Evolutionary conservation across 495 filamentous ascomycete species (phyloP).

Genomic region (Penicillium argentinense): DNA sequence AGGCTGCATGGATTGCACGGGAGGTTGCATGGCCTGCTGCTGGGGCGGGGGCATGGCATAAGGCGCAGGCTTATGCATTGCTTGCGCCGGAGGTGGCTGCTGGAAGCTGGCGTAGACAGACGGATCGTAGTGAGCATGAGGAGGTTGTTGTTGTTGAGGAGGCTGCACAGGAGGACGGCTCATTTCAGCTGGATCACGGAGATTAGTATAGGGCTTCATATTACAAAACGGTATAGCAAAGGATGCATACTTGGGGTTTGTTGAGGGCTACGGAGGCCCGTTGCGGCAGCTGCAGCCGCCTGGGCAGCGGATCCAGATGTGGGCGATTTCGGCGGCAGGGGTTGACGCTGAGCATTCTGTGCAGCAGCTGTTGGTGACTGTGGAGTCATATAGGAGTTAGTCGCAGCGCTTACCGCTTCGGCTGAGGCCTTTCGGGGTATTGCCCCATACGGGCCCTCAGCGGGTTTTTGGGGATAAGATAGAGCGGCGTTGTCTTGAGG

Average conservation of each 20-base stretch:
- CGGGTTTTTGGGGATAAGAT: slow-evolving; percentile 46
- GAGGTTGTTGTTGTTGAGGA: slow-evolving; percentile 14
- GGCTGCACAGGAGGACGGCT: slow-evolving; percentile 46
- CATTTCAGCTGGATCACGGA: slow-evolving; percentile 22
- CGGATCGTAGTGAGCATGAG: slow-evolving; percentile 67
- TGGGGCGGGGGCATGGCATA: slow-evolving; percentile 29
- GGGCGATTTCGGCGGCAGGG: slow-evolving; percentile 36
- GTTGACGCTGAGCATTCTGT: slow-evolving; percentile 33
- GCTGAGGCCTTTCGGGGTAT: slow-evolving; percentile 46
- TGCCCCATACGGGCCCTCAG: slow-evolving; percentile 50
- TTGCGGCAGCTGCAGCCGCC: slow-evolving; percentile 37
- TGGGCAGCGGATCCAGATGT: slow-evolving; percentile 29
- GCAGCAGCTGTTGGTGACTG: slow-evolving; percentile 40
- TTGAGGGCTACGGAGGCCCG: slow-evolving; percentile 29
- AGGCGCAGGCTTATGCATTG: slow-evolving; percentile 23
- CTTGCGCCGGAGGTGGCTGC: slow-evolving; percentile 38
- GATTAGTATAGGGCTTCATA: slow-evolving; percentile 4
- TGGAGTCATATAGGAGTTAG: slow-evolving; percentile 43
- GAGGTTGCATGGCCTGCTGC: slow-evolving; percentile 17
- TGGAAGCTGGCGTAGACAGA: slow-evolving; percentile 66
- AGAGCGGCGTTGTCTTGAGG: slow-evolving; percentile 46
- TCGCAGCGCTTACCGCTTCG: slow-evolving; percentile 48
- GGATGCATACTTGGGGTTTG: slow-evolving; percentile 37
- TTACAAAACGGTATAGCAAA: not conserved
- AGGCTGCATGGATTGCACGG: slow-evolving; percentile 30